Percentiles rank a stretch among this genome's conserved stretches.
Evolutionary conservation across 2,329 filamentous ascomycete species (phyloP).

Genomic region (Reticulascus tulasneorum): DNA sequence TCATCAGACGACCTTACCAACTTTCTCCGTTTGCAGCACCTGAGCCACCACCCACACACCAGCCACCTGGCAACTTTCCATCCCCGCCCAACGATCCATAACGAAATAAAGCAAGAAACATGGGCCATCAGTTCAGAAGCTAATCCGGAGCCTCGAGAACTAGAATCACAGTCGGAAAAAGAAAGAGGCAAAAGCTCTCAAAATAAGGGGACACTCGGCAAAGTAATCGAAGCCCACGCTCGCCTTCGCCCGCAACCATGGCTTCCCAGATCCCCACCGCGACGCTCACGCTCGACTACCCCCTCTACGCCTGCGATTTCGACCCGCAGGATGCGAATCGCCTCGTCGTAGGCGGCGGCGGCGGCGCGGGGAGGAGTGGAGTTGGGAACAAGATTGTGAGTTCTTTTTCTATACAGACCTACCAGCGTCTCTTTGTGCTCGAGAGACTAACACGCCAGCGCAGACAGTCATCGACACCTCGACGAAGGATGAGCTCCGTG

Average conservation of each 20-base stretch:
- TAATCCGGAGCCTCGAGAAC: too few relatives aligned
- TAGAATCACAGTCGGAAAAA: too few relatives aligned
- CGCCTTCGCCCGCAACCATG: conserved; percentile 22
- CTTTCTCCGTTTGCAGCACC: too few relatives aligned
- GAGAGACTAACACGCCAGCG: not conserved
- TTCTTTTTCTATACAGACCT: conserved; percentile 16
- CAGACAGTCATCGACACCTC: conserved; percentile 71
- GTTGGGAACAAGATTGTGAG: conserved; percentile 83
- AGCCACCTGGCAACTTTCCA: too few relatives aligned
- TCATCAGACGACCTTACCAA: too few relatives aligned
- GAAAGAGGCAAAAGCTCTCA: too few relatives aligned
- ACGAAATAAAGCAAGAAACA: too few relatives aligned
- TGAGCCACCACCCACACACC: too few relatives aligned
- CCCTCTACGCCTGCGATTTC: conserved; percentile 84
- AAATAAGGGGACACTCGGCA: too few relatives aligned
- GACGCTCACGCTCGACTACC: conserved; percentile 71
- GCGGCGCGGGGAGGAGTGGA: conserved; percentile 75
- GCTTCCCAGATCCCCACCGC: conserved; percentile 42
- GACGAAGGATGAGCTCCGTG: conserved; percentile 57
- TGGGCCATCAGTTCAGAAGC: too few relatives aligned
- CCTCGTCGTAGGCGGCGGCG: conserved; percentile 81
- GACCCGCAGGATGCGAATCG: conserved; percentile 73
- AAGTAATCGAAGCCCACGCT: conserved; percentile 2
- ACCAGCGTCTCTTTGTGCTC: not conserved
- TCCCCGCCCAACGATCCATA: too few relatives aligned